phyloP scores from a whole-genome alignment of 495 filamentous ascomycete species.

The Barbatosphaeria neglecta region DNA sequence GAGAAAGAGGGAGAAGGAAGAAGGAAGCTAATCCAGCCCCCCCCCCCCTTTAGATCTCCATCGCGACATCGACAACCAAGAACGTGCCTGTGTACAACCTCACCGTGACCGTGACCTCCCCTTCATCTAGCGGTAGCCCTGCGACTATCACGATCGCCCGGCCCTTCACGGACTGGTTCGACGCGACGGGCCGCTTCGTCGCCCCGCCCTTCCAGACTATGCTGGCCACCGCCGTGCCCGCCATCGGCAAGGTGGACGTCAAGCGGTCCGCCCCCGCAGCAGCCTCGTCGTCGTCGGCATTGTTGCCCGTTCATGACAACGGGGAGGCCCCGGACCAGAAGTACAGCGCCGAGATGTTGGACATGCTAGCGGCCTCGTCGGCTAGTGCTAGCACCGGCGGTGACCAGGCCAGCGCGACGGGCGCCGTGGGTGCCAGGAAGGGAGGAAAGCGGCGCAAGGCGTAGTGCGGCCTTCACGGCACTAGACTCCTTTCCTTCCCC shows the following conservation, averaged over 20 bases:
- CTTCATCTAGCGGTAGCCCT: slow-evolving; percentile 30
- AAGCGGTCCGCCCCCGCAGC: slow-evolving; percentile 28
- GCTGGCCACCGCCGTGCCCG: slow-evolving; percentile 56
- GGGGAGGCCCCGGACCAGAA: slow-evolving; percentile 5
- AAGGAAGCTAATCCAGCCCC: too few relatives aligned
- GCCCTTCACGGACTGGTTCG: slow-evolving; percentile 81
- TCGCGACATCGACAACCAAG: slow-evolving; percentile 59
- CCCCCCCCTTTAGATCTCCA: slow-evolving; percentile 45
- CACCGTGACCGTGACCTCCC: slow-evolving; percentile 43
- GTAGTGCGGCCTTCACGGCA: slow-evolving; percentile 5
- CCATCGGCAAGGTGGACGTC: slow-evolving; percentile 57
- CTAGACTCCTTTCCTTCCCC: neutral
- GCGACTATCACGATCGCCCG: slow-evolving; percentile 46
- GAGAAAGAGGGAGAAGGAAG: too few relatives aligned
- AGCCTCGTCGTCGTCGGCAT: too few relatives aligned
- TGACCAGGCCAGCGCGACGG: neutral
- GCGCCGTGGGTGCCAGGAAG: slow-evolving; percentile 19
- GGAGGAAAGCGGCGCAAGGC: slow-evolving; percentile 34
- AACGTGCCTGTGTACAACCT: slow-evolving; percentile 69
- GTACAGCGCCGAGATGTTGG: slow-evolving; percentile 28
- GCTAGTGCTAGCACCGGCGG: neutral
- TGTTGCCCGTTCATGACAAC: too few relatives aligned
- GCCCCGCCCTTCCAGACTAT: slow-evolving; percentile 73
- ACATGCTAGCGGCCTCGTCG: slow-evolving; percentile 17
- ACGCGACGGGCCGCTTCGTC: slow-evolving; percentile 68